Percentiles rank a stretch among this genome's conserved stretches.
phyloP scores from a whole-genome alignment of 208 protist species.

The Trypanosoma platydactyli region DNA sequence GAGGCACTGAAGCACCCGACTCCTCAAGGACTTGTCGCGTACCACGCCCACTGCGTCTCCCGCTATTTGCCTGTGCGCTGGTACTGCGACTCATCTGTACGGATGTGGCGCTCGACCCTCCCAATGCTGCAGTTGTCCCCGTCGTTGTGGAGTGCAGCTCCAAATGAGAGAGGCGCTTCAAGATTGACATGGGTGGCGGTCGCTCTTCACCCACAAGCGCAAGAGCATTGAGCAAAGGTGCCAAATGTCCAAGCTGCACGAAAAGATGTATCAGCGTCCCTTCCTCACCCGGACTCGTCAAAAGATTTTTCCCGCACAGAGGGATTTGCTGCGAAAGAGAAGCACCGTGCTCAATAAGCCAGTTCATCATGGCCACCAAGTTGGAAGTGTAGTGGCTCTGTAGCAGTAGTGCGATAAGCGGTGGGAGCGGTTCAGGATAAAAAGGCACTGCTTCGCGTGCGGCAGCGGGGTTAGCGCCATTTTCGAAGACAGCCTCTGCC shows the following conservation, averaged over 20 bases:
- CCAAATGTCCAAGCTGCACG: conserved; percentile 59
- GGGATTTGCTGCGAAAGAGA: conserved; percentile 46
- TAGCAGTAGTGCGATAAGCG: conserved; percentile 48
- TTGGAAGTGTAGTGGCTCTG: conserved; percentile 36
- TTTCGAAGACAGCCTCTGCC: conserved; percentile 42
- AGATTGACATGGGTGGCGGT: conserved; percentile 19
- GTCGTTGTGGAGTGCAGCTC: not conserved
- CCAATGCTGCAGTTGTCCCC: not conserved
- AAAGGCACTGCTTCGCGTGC: conserved; percentile 60
- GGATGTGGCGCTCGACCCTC: conserved; percentile 1
- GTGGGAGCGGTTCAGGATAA: conserved; percentile 33
- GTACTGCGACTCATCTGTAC: conserved; percentile 3
- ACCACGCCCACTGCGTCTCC: conserved; percentile 3
- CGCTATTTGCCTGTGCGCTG: not conserved
- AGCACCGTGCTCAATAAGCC: conserved; percentile 54
- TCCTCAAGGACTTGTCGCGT: not conserved
- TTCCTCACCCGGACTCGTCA: conserved; percentile 11
- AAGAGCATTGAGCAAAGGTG: conserved; percentile 59
- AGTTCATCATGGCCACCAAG: conserved; percentile 44
- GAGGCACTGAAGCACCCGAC: not conserved
- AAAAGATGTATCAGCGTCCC: conserved; percentile 77
- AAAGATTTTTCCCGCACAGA: conserved; percentile 30
- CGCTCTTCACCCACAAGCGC: conserved; percentile 36
- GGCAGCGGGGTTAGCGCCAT: conserved; percentile 56
- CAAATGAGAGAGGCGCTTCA: not conserved